Evolutionary conservation across 2,329 filamentous ascomycete genomes (phyloP).

Genomic region (Penicillium vulpinum): DNA sequence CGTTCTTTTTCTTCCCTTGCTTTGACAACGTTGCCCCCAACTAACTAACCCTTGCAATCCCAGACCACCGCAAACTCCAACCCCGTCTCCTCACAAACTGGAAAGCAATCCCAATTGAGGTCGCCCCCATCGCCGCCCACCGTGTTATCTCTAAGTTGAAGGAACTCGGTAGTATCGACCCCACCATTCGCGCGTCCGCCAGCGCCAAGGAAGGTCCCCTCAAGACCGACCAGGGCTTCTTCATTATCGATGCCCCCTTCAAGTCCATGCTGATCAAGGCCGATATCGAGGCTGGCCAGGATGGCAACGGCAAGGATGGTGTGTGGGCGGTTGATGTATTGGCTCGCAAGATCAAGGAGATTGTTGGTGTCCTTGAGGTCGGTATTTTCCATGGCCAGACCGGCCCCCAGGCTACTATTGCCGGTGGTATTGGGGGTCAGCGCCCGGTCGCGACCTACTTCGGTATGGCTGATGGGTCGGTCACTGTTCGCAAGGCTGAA

Average conservation of each 20-base stretch:
- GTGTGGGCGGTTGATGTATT: slow-evolving; percentile 78
- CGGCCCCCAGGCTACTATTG: slow-evolving; percentile 66
- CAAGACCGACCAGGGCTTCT: slow-evolving; percentile 81
- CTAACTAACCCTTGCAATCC: not conserved
- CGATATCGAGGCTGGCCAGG: slow-evolving; percentile 53
- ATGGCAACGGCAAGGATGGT: slow-evolving; percentile 61
- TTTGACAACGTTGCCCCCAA: not conserved
- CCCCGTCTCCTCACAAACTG: slow-evolving; percentile 71
- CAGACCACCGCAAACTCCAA: slow-evolving; percentile 88
- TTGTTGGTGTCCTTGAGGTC: slow-evolving; percentile 87
- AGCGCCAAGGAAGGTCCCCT: slow-evolving; percentile 80
- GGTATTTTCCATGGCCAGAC: slow-evolving; percentile 85
- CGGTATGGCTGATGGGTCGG: slow-evolving; percentile 76
- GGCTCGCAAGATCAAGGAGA: slow-evolving; percentile 71
- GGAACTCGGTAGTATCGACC: slow-evolving; percentile 69
- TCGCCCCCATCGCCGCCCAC: slow-evolving; percentile 78
- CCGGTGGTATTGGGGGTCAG: slow-evolving; percentile 69
- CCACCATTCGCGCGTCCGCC: slow-evolving; percentile 69
- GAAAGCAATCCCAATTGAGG: slow-evolving; percentile 88
- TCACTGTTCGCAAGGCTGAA: slow-evolving; percentile 55
- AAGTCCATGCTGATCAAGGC: slow-evolving; percentile 65
- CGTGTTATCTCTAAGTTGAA: slow-evolving; percentile 73
- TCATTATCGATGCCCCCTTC: slow-evolving; percentile 92
- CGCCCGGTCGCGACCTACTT: slow-evolving; percentile 95
- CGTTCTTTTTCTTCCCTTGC: not conserved